Evolutionary conservation across 805 yeast genomes (phyloP), one percentile per base, ranked within the genome.

Genomic region (Candida ascalaphidarum): DNA sequence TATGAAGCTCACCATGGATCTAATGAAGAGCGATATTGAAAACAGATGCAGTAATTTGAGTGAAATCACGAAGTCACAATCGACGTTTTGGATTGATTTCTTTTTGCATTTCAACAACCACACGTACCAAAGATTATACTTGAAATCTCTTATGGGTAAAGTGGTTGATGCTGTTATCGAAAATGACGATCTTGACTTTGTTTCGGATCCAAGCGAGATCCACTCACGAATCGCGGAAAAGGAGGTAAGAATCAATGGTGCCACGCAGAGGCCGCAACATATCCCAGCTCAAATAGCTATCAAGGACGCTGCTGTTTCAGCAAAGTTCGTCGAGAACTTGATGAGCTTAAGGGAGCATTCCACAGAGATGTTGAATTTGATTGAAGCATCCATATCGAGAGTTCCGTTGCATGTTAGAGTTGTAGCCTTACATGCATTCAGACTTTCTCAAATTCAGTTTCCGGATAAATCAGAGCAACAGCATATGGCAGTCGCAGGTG

Each of bases 151-250:
- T 3, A 37, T 69, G 14, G 67, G 72, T 10, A 55, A 52, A 21
- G 37, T 55, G 3, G 53, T 73, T 0, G 34, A 46, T 21, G 41
- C 50, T 17, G 48, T 72, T 8, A 46, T 66, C 11, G 63, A 68
- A 15, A 66, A 67, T 39, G 68, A 63, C 13, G 71, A 65, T 18
- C 48, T 77, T 8, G 76, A 77, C 31, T 74, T 85, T 38, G 96
- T 88, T 46, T 74, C 88, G 31, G 83, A 86, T 48, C 97, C 97
- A 2, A 48, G 71, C 3, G 53, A 56, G 11, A 77, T 82, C 16
- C 71, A 71, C 45, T 43, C 49, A 17, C 44, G 40, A 3, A 36
- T 76, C n/a, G 43, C 55, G 13, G 58, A 58, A 10, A 48, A 44
- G 18, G 70, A 65, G 14, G 41, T 54, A 27, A 50, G 44, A 30